These are phyloP conservation scores for Trichoderma simmonsii DNA, from an alignment of 2,329 filamentous ascomycete species.

Conservation along the genomic window DNA sequence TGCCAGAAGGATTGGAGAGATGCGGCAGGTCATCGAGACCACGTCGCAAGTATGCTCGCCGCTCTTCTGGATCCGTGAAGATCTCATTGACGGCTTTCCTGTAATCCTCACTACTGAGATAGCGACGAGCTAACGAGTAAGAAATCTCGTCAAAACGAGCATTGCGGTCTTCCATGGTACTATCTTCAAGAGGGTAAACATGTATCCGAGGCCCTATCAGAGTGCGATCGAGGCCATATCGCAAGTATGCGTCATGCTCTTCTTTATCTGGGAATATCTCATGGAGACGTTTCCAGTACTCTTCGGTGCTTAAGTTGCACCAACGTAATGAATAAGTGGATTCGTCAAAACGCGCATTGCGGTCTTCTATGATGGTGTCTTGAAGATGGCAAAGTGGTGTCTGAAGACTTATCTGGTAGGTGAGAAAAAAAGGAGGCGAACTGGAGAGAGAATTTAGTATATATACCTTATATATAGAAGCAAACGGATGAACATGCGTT, in stretches of 20 bases:
- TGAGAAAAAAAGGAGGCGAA: background rate
- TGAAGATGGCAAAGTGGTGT: background rate
- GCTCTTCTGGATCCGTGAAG: background rate
- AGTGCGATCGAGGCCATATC: background rate
- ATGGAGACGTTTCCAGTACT: background rate
- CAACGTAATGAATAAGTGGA: background rate
- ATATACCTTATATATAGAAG: background rate
- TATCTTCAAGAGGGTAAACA: too few relatives aligned
- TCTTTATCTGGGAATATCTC: background rate
- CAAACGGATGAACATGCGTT: background rate
- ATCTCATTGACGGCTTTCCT: background rate
- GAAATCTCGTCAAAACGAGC: slow-evolving; percentile 1
- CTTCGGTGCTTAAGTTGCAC: background rate
- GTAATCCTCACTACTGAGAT: background rate
- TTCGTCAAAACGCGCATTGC: slow-evolving; percentile 3
- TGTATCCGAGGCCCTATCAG: too few relatives aligned
- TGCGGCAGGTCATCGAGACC: background rate
- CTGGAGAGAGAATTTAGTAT: background rate
- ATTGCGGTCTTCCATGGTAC: background rate
- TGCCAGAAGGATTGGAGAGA: background rate
- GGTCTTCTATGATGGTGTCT: background rate
- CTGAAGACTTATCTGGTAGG: background rate
- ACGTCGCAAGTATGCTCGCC: background rate
- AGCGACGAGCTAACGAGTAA: background rate
- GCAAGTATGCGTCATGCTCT: background rate